Base-by-base conservation (phyloP, 2,329 filamentous ascomycete species). In the Pyricularia sp. region DNA sequence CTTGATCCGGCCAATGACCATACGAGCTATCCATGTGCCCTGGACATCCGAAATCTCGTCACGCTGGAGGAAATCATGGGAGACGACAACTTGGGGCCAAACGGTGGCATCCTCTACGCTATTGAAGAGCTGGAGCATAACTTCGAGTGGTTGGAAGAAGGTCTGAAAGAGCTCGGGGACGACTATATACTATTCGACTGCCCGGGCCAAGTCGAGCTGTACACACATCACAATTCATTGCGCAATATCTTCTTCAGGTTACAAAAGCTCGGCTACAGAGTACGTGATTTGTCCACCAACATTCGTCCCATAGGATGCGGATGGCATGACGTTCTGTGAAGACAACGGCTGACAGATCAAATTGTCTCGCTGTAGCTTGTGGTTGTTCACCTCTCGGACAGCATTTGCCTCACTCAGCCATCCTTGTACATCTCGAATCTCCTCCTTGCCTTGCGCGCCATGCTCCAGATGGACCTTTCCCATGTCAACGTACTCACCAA, bases 401-500 rank as follows among this genome's bases (percentile, higher is more conserved):
- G 91, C 5, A 94, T 96, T 74, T 93, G 91, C 74, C 83, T 97
- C 31, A 96, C 93, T 0, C 87, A 96, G 66, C 94, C 94, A 0
- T 97, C 93, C 3, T 84, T 97, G 67, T 99, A 97, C 76, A 89
- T 99, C 66, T 96, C 93, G 69, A 94, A 96, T 70, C 83, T 99
- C 65, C 87, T 99, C 65, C 87, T 99, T 28, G 93, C 92, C 65
- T 85, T 99, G 68, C 89, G 94, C 69, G 93, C 91, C 70, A 99
- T 99, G 93, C 86, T 99, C 64, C 94, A 97, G 77, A 93, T 99
- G 84, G 94, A 97, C 73, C 89, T 97, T 67, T 92, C 94, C 0
- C 91, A 97, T 73, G 82, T 99, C 69, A 99, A 99, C 72, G 90
- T 99, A 67, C 84, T 99, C 30, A 97, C 93, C 66, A 99, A 99